phyloP scores from a whole-genome alignment of 805 yeast genomes.

The Candida insectorum region DNA sequence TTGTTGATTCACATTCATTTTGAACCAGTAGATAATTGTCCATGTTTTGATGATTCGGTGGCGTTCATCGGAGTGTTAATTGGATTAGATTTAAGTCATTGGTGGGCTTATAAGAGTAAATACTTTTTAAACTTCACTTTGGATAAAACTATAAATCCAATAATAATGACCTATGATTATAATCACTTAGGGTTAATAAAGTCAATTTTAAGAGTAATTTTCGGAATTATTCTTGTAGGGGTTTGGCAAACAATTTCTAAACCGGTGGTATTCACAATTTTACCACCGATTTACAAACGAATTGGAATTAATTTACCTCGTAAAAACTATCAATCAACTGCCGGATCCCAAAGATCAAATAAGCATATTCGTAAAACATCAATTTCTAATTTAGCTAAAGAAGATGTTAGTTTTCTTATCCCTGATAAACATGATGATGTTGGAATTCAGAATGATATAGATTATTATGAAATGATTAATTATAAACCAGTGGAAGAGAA shows the following conservation, averaged over 20 bases:
- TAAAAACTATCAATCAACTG: constrained; percentile 35
- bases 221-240: constrained; percentile 64
- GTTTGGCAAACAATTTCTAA: constrained; percentile 76
- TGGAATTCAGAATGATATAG: constrained; percentile 39
- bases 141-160: constrained; percentile 19
- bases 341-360: constrained; percentile 28
- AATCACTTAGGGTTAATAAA: constrained; percentile 40
- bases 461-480: constrained; percentile 38
- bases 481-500: constrained; percentile 15
- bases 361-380: constrained; percentile 37
- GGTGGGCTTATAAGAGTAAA: constrained; percentile 38
- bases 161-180: constrained; percentile 41
- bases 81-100: constrained; percentile 68
- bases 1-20: constrained; percentile 66
- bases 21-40: constrained; percentile 88
- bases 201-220: constrained; percentile 43
- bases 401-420: constrained; percentile 15
- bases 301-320: constrained; percentile 39
- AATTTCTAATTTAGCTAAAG: constrained; percentile 32
- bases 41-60: constrained; percentile 93
- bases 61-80: constrained; percentile 86
- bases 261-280: constrained; percentile 52
- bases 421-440: constrained; percentile 24
- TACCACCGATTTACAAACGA: constrained; percentile 57
- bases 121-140: constrained; percentile 19